Percentiles rank a stretch among this genome's conserved stretches.
Evolutionary conservation across 768 basidiomycete species (phyloP).

Genomic region (Russula ochroleuca): DNA sequence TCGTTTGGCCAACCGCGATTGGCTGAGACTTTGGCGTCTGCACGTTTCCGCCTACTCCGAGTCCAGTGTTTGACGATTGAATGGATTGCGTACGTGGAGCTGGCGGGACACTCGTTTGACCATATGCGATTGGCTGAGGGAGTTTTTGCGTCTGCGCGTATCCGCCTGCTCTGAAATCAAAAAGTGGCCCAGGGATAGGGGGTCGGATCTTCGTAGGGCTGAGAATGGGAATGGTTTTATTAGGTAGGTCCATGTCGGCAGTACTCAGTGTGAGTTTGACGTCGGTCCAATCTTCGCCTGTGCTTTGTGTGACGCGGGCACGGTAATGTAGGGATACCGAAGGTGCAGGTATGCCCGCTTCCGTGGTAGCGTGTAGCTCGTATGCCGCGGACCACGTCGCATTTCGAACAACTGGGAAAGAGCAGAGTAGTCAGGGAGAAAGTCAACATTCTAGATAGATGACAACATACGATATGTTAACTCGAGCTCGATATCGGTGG

Average conservation of each 20-base stretch:
- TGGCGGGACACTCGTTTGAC: too few relatives aligned
- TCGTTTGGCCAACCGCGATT: too few relatives aligned
- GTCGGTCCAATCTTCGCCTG: conserved; percentile 59
- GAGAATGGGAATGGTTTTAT: conserved; percentile 34
- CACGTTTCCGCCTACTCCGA: neutral
- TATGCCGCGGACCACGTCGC: conserved; percentile 53
- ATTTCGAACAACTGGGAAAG: conserved; percentile 45
- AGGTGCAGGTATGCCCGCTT: conserved; percentile 41
- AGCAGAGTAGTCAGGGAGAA: neutral
- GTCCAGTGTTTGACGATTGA: neutral
- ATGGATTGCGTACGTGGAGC: too few relatives aligned
- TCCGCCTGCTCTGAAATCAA: neutral
- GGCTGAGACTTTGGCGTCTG: too few relatives aligned
- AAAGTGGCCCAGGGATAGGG: neutral
- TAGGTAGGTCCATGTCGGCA: conserved; percentile 39
- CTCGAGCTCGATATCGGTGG: conserved; percentile 41
- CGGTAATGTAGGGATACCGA: conserved; percentile 51
- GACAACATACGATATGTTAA: conserved; percentile 49
- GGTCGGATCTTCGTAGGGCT: conserved; percentile 18
- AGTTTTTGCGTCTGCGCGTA: too few relatives aligned
- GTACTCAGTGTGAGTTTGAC: conserved; percentile 52
- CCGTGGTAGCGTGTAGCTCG: conserved; percentile 50
- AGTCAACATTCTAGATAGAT: neutral
- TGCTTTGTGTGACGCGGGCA: conserved; percentile 48
- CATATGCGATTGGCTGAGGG: too few relatives aligned